Evolutionary conservation across 768 basidiomycete genomes (phyloP), one percentile per base, ranked within the genome.

Genomic region (Psilocybe sp.): DNA sequence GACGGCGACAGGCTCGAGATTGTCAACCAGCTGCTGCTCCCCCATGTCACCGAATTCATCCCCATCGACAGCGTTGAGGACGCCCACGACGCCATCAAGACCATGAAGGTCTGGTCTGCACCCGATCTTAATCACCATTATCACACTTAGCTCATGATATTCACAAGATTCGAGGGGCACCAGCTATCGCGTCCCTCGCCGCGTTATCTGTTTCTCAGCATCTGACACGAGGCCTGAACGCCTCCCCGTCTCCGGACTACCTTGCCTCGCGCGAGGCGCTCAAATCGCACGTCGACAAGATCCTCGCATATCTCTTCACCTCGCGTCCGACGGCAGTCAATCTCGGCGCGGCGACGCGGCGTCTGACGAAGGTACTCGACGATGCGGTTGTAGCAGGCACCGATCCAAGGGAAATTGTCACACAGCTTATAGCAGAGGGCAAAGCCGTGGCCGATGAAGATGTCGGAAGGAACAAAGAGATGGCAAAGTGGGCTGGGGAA

Each of bases 251-350:
- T 2, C 85, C 85, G 0, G 74, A 74, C 5, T 88, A 78, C 61
- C 69, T 91, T 15, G 59, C 73, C 3, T 81, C 85, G 0, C 66
- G 79, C 0, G 65, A 69, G 2, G 65, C 73, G 2, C 72, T 97
- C 28, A 69, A 74, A 44, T 65, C 65, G 0, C 73, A 89, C 64
- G 65, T 95, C 54, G 61, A 72, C 36, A 73, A 77, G 0, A 74
- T 82, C 38, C 76, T 94, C 40, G 78, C 83, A 36, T 87, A 81
- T 66, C 79, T 98, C 11, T 85, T 80, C 65, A 90, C 85, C 1
- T 88, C 95, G 2, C 81, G 95, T n/a, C 95, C 96, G 13, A 98
- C 95, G 0, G 95, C 95, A 5, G 95, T 98, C 58, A 98, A 98
- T 69, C 86, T 98, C 16, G 84, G 90, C 10, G 87, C 86, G 40